Percentiles rank a stretch among this genome's conserved stretches.
Evolutionary conservation across 148 eudicot species (phyloP).

Genomic region (Fagopyrum esculentum): DNA sequence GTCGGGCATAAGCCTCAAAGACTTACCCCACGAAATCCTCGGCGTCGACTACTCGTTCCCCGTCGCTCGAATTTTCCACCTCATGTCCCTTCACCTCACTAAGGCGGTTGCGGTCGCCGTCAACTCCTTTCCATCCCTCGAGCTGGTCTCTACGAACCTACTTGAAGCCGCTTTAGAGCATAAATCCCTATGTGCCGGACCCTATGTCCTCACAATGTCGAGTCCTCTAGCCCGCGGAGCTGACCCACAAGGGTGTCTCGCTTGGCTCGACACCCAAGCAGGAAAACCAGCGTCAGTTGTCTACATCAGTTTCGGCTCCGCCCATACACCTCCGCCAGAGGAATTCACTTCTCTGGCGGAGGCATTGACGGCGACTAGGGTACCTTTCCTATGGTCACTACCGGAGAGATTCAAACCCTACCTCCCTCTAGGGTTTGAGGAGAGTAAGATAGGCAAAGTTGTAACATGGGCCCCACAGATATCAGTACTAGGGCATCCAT

Average conservation of each 20-base stretch:
- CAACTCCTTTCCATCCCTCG: not conserved
- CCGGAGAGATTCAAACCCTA: not conserved
- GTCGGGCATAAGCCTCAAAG: not conserved
- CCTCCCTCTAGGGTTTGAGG: not conserved
- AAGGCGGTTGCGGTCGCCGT: not conserved
- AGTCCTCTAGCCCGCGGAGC: not conserved
- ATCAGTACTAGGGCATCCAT: not conserved
- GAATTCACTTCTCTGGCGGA: not conserved
- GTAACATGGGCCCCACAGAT: not conserved
- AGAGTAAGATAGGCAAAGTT: constrained; percentile 1
- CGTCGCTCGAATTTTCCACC: not conserved
- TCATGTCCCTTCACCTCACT: not conserved
- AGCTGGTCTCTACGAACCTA: not conserved
- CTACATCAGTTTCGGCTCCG: constrained; percentile 2
- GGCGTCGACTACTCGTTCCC: not conserved
- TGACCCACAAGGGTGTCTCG: not conserved
- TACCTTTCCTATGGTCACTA: not conserved
- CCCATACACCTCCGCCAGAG: not conserved
- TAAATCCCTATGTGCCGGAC: not conserved
- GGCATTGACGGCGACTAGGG: not conserved
- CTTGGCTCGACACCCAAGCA: not conserved
- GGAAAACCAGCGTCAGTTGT: not conserved
- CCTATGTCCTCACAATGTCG: not conserved
- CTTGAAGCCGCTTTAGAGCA: not conserved
- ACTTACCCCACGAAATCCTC: constrained; percentile 6